Evolutionary conservation across 1,139 yeast genomes (phyloP), one percentile per base, ranked within the genome.

Genomic region (Suhomyces ambrosiae): DNA sequence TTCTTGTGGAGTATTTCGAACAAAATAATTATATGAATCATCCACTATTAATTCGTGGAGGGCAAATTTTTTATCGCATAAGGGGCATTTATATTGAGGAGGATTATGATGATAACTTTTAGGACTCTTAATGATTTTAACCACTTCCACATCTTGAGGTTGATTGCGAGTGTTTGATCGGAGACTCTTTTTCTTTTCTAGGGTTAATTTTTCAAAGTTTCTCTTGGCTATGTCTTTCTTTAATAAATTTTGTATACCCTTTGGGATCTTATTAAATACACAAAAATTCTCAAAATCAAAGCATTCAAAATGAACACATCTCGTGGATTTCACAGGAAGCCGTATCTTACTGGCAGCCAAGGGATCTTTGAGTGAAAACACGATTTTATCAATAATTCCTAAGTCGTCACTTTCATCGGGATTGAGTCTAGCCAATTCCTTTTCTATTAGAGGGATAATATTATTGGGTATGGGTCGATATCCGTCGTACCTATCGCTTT

Each of bases 211-310:
- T 42, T 60, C 61, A 39, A 55, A 45, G 30, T 56, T 56, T 18
- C 53, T 45, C 23, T 48, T 45, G 25, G 57, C 45, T 61, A 54
- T 32, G 19, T 60, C 65, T 35, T 60, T 62, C 27, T 56, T 52
- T 5, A 68, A 50, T 4, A 60, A 45, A 12, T 47, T 49, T 7
- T 43, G 46, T 12, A 65, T 56, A 0, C 68, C 68, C 4, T 46
- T 40, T 4, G 71, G 63, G 3, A 71, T 58, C 28, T 58, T 62
- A 46, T 68, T 64, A 46, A 67, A 68, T 9, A 58, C 40, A 49
- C 77, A 71, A 42, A 71, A 71, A 37, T 58, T 66, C 10, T 68
- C 70, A 44, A 64, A 69, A 45, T 71, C 77, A 53, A 71, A 71
- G 49, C 77, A 71, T 50, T 70, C 76, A 45, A 71, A 70, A 48